These are phyloP conservation scores for Phytophthora syringae DNA, from an alignment of 352 stramenopile genomes.

Conservation along the genomic window DNA sequence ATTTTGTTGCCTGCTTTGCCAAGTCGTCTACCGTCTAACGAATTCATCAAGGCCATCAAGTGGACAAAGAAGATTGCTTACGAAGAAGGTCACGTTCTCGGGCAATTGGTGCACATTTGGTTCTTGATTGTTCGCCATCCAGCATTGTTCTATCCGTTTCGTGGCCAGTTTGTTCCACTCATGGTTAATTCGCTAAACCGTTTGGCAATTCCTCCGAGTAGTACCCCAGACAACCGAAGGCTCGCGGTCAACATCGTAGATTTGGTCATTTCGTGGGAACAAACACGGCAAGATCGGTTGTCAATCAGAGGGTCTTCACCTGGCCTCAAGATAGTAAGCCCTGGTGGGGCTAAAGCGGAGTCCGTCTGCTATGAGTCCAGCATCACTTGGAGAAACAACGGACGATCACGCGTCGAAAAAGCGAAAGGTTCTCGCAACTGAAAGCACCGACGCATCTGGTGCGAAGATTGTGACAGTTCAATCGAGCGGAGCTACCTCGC, in stretches of 20 bases:
- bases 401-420: constrained; percentile 51
- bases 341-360: constrained; percentile 46
- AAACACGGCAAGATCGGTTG: constrained; percentile 81
- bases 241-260: constrained; percentile 96
- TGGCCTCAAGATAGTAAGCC: constrained; percentile 18
- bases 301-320: constrained; percentile 24
- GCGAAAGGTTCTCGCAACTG: constrained; percentile 45
- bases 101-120: constrained; percentile 98
- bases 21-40: constrained; percentile 87
- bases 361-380: constrained; percentile 22
- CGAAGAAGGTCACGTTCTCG: constrained; percentile 96
- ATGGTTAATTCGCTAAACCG: constrained; percentile 97
- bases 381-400: constrained; percentile 12
- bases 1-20: constrained; percentile 95
- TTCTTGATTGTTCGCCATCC: constrained; percentile 96
- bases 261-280: constrained; percentile 96
- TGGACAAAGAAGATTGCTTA: constrained; percentile 98
- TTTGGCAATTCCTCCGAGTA: constrained; percentile 95
- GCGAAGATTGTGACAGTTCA: constrained; percentile 21
- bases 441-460: constrained; percentile 14
- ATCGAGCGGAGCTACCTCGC: not conserved
- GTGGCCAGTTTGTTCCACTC: constrained; percentile 93
- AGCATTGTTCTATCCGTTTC: constrained; percentile 93
- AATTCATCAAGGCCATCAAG: constrained; percentile 97
- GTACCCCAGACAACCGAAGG: constrained; percentile 91